Conservation (phyloP, 176 grass and related monocot genomes). For the Eragrostis nindensis region DNA sequence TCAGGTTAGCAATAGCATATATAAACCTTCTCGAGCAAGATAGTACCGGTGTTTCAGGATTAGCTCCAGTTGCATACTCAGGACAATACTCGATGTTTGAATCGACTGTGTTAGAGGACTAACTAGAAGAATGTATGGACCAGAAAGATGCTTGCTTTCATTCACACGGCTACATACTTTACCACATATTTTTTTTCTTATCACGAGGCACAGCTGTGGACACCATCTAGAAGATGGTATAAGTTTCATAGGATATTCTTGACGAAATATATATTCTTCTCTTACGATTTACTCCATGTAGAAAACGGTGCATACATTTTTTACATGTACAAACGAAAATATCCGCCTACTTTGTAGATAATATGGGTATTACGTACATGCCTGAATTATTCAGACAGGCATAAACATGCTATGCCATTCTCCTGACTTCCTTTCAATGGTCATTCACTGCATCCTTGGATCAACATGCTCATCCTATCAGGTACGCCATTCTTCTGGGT, state of each 20-base stretch:
- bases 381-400: slow-evolving; percentile 21
- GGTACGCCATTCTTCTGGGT: not conserved
- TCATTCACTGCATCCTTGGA: not conserved
- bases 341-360: too few relatives aligned
- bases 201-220: not conserved
- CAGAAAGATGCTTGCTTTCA: not conserved
- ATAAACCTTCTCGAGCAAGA: slow-evolving; percentile 2
- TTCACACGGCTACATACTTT: not conserved
- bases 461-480: not conserved
- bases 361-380: not conserved
- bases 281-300: not conserved
- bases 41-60: not conserved
- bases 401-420: not conserved
- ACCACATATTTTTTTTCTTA: not conserved
- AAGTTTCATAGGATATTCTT: not conserved
- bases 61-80: slow-evolving; percentile 6
- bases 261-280: not conserved
- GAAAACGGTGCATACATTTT: too few relatives aligned
- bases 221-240: slow-evolving; percentile 25
- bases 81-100: not conserved
- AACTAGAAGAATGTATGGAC: not conserved
- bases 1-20: not conserved
- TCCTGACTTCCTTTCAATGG: not conserved
- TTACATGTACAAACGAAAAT: too few relatives aligned
- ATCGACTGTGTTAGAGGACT: not conserved